Evolutionary conservation across 257 asterid genomes (phyloP), one percentile per base, ranked within the genome.

Genomic region (Plectranthus barbatus): DNA sequence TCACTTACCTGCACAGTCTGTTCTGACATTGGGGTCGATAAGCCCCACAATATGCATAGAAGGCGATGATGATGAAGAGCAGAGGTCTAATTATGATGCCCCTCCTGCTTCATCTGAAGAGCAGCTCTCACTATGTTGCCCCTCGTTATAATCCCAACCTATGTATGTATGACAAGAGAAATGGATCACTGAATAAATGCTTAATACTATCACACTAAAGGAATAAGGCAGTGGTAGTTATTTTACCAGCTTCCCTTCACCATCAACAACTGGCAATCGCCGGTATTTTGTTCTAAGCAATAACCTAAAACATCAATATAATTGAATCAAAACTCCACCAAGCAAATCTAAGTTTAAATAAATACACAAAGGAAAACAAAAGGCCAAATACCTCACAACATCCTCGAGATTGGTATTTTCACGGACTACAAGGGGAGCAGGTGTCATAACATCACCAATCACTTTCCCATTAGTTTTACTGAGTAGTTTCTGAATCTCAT

Each of bases 391-490:
- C 91, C 91, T 86, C 37, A 79, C 89, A 56, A 81, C 91, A 80
- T 84, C 95, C 78, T 80, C 95, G 45, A 84, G 91, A 74, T 80
- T 84, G 74, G 84, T 84, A 76, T 63, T 67, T 75, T 84, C 86
- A 45, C 79, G 84, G 63, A 86, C 84, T 41, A 72, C 72, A 26
- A 86, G 81, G 13, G 90, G 95, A 46, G 79, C 71, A 40, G 80
- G 69, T 21, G 90, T 84, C 95, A 86, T 84, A 40, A 84, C 77
- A 9, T 86, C 95, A 34, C 86, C 88, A 31, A 82, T 75, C 44
- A 84, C 82, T 75, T 82, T 77, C 64, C 92, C 95, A 21, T 80
- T 78, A 51, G 84, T 84, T 74, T 86, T 82, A 60, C 77, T 70
- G 47, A 86, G 85, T 69, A 84, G 77, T 74, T 78, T 86, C 71